Evolutionary conservation across 768 basidiomycete genomes (phyloP), one percentile per base, ranked within the genome.

Genomic region (Lactarius indigo): DNA sequence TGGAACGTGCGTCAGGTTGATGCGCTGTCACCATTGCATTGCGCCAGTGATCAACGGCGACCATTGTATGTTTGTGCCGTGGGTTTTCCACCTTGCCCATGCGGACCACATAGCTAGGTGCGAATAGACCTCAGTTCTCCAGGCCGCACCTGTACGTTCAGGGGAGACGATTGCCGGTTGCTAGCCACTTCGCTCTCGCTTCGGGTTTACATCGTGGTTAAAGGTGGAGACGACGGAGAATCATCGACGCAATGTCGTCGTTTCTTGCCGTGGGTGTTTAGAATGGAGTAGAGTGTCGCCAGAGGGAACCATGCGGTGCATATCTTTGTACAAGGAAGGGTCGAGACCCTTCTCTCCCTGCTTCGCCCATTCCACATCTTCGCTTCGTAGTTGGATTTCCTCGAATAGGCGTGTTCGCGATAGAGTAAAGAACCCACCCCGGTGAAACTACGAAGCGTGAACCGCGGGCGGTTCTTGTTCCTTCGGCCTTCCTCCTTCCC

Each of bases 241-340:
- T 68, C 39, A 59, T 70, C 69, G 69, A 70, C 26, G 42, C 31
- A 59, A 60, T 64, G 7, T 68, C 62, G 69, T 63, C 50, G 59
- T 52, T 62, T 63, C 65, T 58, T 54, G 65, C 26, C 61, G 3
- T 62, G 47, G 57, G 65, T 13, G 33, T 37, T 50, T 63, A 47
- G 57, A 58, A 18, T 28, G n/a, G n/a, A n/a, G n/a, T n/a, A n/a
- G n/a, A 57, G 42, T 41, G 30, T 61, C 56, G 61, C 50, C 28
- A 20, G 57, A 54, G 58, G 50, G 33, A n/a, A 52, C 44, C 56
- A 28, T 61, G 33, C 23, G 31, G n/a, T 41, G 26, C 20, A 47
- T 58, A 50, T n/a, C n/a, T 26, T 15, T 15, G 23, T 28, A 58
- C 57, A 37, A 39, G 20, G 28, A 37, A 18, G 23, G 33, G 1